Evolutionary conservation across 2,329 filamentous ascomycete species (phyloP).

Genomic region (Nothomitra cinnamomea): DNA sequence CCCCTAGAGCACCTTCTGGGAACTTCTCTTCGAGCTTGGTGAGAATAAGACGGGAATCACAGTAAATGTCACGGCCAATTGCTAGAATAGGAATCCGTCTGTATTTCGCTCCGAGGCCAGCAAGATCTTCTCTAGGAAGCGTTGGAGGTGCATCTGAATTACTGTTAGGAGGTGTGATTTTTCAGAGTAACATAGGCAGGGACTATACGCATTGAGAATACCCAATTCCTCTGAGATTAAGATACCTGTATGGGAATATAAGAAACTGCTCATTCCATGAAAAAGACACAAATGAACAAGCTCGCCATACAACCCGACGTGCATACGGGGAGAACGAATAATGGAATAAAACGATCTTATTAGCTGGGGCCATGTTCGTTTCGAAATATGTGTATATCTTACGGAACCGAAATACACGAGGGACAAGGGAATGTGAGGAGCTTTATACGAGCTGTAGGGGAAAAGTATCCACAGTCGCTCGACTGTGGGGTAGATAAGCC

Average conservation of each 20-base stretch:
- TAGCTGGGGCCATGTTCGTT: slow-evolving; percentile 7
- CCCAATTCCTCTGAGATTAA: slow-evolving; percentile 45
- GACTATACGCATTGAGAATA: slow-evolving; percentile 43
- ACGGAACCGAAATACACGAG: too few relatives aligned
- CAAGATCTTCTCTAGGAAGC: slow-evolving; percentile 49
- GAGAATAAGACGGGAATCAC: slow-evolving; percentile 53
- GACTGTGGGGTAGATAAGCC: too few relatives aligned
- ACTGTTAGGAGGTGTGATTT: background rate
- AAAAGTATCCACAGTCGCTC: too few relatives aligned
- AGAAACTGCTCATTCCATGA: too few relatives aligned
- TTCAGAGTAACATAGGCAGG: slow-evolving; percentile 14
- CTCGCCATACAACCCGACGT: slow-evolving; percentile 33
- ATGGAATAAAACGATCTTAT: slow-evolving; percentile 45
- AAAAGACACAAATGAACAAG: too few relatives aligned
- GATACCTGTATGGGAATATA: slow-evolving; percentile 31
- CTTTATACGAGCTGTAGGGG: too few relatives aligned
- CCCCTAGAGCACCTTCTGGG: slow-evolving; percentile 26
- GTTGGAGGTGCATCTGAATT: slow-evolving; percentile 43
- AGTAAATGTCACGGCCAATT: slow-evolving; percentile 50
- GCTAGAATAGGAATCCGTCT: slow-evolving; percentile 52
- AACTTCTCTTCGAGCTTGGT: slow-evolving; percentile 42
- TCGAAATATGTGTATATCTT: background rate
- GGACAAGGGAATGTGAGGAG: too few relatives aligned
- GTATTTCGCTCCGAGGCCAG: slow-evolving; percentile 43
- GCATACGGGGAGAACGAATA: slow-evolving; percentile 50